Percentiles rank a stretch among this genome's conserved stretches.
These are phyloP conservation scores for Panicum virgatum DNA, from an alignment of 202 grass and related monocot species.

Conservation along the genomic window DNA sequence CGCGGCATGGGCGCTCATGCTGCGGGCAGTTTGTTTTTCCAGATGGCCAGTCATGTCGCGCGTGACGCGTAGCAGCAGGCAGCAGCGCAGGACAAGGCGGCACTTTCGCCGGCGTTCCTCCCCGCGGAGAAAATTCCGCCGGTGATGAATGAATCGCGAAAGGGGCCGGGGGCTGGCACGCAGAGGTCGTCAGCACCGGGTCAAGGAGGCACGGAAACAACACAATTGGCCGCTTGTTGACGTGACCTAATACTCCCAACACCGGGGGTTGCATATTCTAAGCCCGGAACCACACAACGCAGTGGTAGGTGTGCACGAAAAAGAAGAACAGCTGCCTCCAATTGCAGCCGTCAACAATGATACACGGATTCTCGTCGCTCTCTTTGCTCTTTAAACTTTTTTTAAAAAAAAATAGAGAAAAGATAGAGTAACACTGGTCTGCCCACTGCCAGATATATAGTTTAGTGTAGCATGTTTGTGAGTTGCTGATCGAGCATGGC, in stretches of 20 bases:
- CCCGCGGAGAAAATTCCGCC: conserved; percentile 3
- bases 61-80: not conserved
- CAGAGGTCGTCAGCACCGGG: conserved; percentile 20
- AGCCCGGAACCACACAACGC: conserved; percentile 3
- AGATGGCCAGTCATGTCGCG: conserved; percentile 42
- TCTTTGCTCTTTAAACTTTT: not conserved
- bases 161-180: too few relatives aligned
- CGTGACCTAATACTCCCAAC: conserved; percentile 43
- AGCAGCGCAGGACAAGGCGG: conserved; percentile 37
- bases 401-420: too few relatives aligned
- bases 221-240: conserved; percentile 23
- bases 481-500: not conserved
- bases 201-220: conserved; percentile 2
- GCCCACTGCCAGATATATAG: not conserved
- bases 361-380: not conserved
- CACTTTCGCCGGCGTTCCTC: conserved; percentile 43
- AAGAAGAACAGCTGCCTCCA: not conserved
- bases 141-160: not conserved
- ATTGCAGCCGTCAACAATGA: not conserved
- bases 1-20: not conserved
- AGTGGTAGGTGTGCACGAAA: not conserved
- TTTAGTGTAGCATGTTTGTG: not conserved
- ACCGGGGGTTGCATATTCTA: not conserved
- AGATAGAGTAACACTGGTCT: not conserved
- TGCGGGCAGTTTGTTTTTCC: too few relatives aligned